Evolutionary conservation across 176 grass and related monocot genomes (phyloP).

Genomic region (Sorghum bicolor): Sorghum_bicolor_NCBIv3 NC_012874.2:423501-424000

Average conservation of each 20-base stretch:
- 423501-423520: neutral
- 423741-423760: conserved; percentile 93
- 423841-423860: conserved; percentile 16
- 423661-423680: neutral
- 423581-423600: neutral
- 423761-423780: conserved; percentile 82
- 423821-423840: neutral
- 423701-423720: conserved; percentile 77
- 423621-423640: too few species aligned
- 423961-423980: conserved; percentile 34
- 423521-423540: neutral
- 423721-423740: conserved; percentile 72
- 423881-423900: neutral
- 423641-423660: too few species aligned
- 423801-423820: conserved; percentile 90
- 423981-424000: conserved; percentile 73
- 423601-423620: neutral
- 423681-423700: neutral
- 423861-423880: neutral
- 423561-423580: neutral
- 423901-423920: conserved; percentile 2
- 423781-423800: conserved; percentile 89
- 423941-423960: neutral
- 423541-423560: neutral
- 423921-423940: conserved; percentile 41